Conservation (phyloP, 2,329 filamentous ascomycete genomes). For the Decorospora gaudefroyi region DNA sequence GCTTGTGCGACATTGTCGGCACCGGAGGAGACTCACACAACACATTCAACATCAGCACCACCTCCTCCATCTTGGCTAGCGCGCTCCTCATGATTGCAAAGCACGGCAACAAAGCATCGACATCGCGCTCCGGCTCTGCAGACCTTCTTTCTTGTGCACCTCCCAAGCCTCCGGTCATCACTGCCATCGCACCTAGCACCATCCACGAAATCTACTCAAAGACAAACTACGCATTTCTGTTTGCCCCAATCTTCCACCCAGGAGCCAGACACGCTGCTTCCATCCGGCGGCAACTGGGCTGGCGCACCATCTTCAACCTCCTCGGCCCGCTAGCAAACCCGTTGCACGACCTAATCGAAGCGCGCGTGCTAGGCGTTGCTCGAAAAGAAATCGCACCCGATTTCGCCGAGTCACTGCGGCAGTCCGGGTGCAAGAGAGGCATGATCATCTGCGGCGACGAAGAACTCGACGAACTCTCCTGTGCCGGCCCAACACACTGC, state of each 20-base stretch:
- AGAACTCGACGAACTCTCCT: constrained; percentile 93
- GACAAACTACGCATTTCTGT: constrained; percentile 93
- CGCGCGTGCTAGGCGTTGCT: constrained; percentile 90
- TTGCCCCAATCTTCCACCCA: constrained; percentile 93
- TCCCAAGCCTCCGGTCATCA: constrained; percentile 73
- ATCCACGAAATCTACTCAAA: constrained; percentile 73
- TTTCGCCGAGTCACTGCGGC: constrained; percentile 80
- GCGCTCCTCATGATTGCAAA: constrained; percentile 85
- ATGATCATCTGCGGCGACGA: constrained; percentile 92
- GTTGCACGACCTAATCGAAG: constrained; percentile 76
- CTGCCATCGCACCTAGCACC: constrained; percentile 71
- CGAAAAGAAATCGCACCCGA: constrained; percentile 83
- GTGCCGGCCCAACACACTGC: constrained; percentile 84
- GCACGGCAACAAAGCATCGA: constrained; percentile 94
- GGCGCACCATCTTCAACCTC: constrained; percentile 97
- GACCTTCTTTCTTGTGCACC: constrained; percentile 80
- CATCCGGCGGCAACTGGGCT: constrained; percentile 84
- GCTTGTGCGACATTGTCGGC: constrained; percentile 93
- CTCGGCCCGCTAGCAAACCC: constrained; percentile 92
- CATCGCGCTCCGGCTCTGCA: constrained; percentile 92
- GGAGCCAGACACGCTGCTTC: constrained; percentile 89
- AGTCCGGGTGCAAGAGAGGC: constrained; percentile 78
- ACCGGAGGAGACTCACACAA: constrained; percentile 96
- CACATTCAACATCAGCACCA: constrained; percentile 98
- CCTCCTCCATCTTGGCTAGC: constrained; percentile 88